phyloP scores from a whole-genome alignment of 768 basidiomycete species.

The Hortiboletus campestris region DNA sequence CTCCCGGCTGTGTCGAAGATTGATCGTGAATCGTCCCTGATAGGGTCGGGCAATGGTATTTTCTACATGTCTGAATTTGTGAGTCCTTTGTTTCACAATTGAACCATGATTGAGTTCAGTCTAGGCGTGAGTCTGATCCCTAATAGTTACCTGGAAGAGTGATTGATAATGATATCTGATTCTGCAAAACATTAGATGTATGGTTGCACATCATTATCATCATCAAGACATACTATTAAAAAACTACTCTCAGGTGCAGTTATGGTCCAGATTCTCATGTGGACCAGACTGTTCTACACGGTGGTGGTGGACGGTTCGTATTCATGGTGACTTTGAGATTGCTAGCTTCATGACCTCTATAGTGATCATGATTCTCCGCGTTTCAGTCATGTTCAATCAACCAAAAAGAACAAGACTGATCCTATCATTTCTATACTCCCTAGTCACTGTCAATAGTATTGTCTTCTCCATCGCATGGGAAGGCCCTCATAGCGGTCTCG shows the following conservation, averaged over 20 bases:
- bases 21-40: neutral
- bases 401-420: neutral
- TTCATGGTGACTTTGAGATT: neutral
- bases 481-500: neutral
- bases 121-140: conserved; percentile 5
- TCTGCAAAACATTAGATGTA: conserved; percentile 3
- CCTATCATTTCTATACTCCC: conserved; percentile 1
- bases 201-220: neutral
- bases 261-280: neutral
- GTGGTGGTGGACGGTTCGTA: conserved; percentile 5
- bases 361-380: conserved; percentile 17
- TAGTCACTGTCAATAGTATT: neutral
- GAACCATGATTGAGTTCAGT: neutral
- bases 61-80: neutral
- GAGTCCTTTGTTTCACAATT: neutral
- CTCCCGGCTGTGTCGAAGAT: neutral
- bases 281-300: neutral
- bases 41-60: neutral
- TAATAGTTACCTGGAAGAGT: too few relatives aligned
- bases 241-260: neutral
- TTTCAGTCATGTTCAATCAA: conserved; percentile 13
- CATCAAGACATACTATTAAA: neutral
- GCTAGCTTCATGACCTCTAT: neutral
- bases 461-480: neutral
- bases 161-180: neutral